Evolutionary conservation across 352 stramenopile species (phyloP).

Genomic region (Globisporangium nagaii): DNA sequence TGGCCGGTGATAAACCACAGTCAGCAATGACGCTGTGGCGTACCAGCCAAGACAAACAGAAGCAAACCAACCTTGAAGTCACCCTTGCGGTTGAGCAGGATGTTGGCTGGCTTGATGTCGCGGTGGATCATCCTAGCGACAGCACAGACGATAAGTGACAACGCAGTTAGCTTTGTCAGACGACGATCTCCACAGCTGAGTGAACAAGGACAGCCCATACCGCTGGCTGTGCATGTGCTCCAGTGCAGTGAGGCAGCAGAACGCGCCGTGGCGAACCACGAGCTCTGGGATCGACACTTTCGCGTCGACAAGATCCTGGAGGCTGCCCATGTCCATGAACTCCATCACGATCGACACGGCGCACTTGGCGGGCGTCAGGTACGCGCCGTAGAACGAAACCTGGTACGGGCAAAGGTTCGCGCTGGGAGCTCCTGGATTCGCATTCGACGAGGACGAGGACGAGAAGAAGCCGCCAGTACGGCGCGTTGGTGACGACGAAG

Average conservation of each 20-base stretch:
- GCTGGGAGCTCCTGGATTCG: neutral
- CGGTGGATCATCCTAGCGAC: conserved; percentile 71
- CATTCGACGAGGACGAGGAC: conserved; percentile 7
- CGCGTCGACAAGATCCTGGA: conserved; percentile 70
- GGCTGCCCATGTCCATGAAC: conserved; percentile 89
- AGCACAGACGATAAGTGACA: neutral
- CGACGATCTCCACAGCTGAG: neutral
- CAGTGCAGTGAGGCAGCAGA: conserved; percentile 77
- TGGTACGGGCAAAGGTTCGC: conserved; percentile 58
- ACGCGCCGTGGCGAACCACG: conserved; percentile 69
- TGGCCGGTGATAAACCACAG: conserved; percentile 5
- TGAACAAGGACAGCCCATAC: conserved; percentile 31
- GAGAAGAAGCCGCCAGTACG: neutral
- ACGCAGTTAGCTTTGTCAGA: neutral
- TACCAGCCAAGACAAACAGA: neutral
- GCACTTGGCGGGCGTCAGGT: conserved; percentile 62
- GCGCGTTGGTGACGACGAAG: neutral
- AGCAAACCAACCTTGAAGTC: conserved; percentile 68
- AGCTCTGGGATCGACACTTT: conserved; percentile 42
- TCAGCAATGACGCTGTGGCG: too few relatives aligned
- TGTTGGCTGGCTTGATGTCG: conserved; percentile 90
- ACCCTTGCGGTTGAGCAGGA: conserved; percentile 77
- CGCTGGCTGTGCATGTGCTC: conserved; percentile 78
- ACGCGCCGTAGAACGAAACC: conserved; percentile 88
- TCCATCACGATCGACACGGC: conserved; percentile 88